Evolutionary conservation across 2,329 filamentous ascomycete species (phyloP), one percentile per base, ranked within the genome.

Genomic region (Emergomyces orientalis): DNA sequence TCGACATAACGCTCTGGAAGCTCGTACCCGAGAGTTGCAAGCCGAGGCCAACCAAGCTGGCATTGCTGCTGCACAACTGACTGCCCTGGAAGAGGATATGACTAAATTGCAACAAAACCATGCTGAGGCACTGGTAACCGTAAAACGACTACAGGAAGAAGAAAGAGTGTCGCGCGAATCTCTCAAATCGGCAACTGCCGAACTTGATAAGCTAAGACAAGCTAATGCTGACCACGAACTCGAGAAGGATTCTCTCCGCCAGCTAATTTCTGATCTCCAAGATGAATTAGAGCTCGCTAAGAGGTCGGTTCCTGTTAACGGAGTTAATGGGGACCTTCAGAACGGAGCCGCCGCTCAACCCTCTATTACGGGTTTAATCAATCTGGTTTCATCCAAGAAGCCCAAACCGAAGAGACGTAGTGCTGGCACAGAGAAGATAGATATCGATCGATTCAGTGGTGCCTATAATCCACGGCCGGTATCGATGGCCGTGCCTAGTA

Each of bases 41-140:
- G 88, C 88, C 41, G 94, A 99, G 76, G 94, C 94, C 65, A 99
- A 99, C 76, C 93, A 97, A 78, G 94, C 93, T 62, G 94, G 94
- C 78, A 97, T 97, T 71, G 90, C 90, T 2, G 91, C 93, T 61
- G 94, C 94, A 67, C 89, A 91, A 68, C 82, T 99, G 62, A 87
- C 89, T 70, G 90, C 88, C 58, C 90, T 97, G 86, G 94, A 99
- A 75, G 89, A 91, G 69, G 94, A 99, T 72, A 96, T 97, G 89
- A 88, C 87, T 79, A 92, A 90, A 76, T 81, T 97, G 59, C 91
- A 97, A 76, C 80, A 84, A 65, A 94, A 85, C 72, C 95, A 96
- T 76, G 90, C 95, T 63, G 94, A 99, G 73, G 95, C 92, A 65
- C 87, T 88, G 4, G 84, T 86, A 66, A 97, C 92, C 74, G 90